Evolutionary conservation across 1,139 yeast genomes (phyloP).

Genomic region (Blastobotrys raffinosifermentans): DNA sequence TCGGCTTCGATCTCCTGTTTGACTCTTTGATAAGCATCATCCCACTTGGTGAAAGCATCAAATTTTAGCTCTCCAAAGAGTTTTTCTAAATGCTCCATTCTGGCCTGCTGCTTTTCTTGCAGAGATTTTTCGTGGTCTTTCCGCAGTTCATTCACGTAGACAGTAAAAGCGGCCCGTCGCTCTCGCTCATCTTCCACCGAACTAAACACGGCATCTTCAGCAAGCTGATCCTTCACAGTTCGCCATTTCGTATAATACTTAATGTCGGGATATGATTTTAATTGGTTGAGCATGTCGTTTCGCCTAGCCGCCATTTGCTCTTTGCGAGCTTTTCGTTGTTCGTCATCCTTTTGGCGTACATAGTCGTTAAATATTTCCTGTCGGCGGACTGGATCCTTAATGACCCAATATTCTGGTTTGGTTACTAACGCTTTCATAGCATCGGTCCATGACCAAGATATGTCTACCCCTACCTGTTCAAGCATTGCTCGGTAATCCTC

Average conservation of each 20-base stretch:
- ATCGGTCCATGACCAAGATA: conserved; percentile 69
- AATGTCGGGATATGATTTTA: conserved; percentile 38
- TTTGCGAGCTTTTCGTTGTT: conserved; percentile 40
- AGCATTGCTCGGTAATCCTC: conserved; percentile 49
- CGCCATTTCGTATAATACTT: conserved; percentile 63
- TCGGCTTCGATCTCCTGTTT: conserved; percentile 47
- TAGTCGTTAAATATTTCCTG: conserved; percentile 62
- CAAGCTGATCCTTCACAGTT: conserved; percentile 45
- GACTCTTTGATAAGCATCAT: conserved; percentile 38
- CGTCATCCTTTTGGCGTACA: conserved; percentile 46
- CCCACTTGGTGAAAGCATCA: conserved; percentile 38
- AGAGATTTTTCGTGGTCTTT: conserved; percentile 34
- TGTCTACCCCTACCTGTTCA: conserved; percentile 50
- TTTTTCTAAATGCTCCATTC: conserved; percentile 31
- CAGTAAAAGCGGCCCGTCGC: conserved; percentile 40
- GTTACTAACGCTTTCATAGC: conserved; percentile 56
- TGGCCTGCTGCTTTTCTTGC: conserved; percentile 15
- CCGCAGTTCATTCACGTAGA: conserved; percentile 43
- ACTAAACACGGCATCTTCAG: conserved; percentile 60
- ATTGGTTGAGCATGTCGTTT: conserved; percentile 51
- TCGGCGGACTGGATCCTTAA: conserved; percentile 56
- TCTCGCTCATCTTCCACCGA: conserved; percentile 18
- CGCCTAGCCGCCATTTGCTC: conserved; percentile 50
- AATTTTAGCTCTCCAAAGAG: conserved; percentile 33
- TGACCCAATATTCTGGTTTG: conserved; percentile 65